Conservation (phyloP, 2,329 filamentous ascomycete species). For the Claviceps humidiphila region DNA sequence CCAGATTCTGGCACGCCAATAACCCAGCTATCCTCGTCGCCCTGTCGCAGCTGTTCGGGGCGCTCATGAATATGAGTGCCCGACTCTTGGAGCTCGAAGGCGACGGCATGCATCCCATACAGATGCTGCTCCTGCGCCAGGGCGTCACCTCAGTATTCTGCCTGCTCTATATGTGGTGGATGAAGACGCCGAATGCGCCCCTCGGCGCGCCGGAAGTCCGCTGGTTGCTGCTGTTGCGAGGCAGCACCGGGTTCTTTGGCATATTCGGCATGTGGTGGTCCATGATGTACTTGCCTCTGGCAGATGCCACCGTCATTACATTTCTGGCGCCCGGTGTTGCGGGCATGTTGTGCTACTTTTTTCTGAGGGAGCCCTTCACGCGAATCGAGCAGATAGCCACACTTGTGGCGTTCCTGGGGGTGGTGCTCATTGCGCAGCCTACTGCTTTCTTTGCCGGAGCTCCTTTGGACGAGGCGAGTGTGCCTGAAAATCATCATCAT, state of each 20-base stretch:
- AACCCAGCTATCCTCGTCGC: slow-evolving; percentile 63
- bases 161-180: slow-evolving; percentile 61
- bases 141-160: slow-evolving; percentile 55
- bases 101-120: slow-evolving; percentile 65
- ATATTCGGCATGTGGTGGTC: slow-evolving; percentile 62
- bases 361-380: slow-evolving; percentile 66
- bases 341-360: slow-evolving; percentile 65
- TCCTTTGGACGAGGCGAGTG: slow-evolving; percentile 2
- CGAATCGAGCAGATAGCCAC: slow-evolving; percentile 64
- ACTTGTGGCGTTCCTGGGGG: slow-evolving; percentile 61
- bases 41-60: slow-evolving; percentile 65
- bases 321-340: slow-evolving; percentile 71
- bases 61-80: slow-evolving; percentile 73
- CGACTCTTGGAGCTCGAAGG: slow-evolving; percentile 61
- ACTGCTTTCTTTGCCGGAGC: slow-evolving; percentile 34
- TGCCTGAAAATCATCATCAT: neutral
- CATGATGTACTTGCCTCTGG: slow-evolving; percentile 64
- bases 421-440: slow-evolving; percentile 72
- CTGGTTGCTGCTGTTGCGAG: slow-evolving; percentile 53
- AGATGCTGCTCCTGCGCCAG: slow-evolving; percentile 75
- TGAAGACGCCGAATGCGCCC: slow-evolving; percentile 53
- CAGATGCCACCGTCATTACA: slow-evolving; percentile 80
- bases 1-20: slow-evolving; percentile 47
- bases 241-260: slow-evolving; percentile 60
- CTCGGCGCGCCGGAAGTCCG: slow-evolving; percentile 56